These are phyloP conservation scores for Heliophila coronopifolia DNA, from an alignment of 441 rosid genomes.

Conservation along the genomic window DNA sequence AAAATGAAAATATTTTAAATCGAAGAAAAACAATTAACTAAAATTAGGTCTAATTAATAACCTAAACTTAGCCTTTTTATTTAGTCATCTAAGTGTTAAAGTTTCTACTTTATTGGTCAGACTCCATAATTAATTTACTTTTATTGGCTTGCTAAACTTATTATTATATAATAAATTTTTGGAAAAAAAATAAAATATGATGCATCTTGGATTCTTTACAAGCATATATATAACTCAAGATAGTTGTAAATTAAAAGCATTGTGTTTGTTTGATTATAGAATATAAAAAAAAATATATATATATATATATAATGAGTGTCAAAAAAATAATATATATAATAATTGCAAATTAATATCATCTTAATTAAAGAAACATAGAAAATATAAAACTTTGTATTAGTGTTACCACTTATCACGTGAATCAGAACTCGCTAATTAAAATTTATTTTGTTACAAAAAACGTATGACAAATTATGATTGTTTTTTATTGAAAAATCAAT, in stretches of 20 bases:
- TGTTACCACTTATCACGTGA: too few relatives aligned
- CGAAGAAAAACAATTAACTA: neutral
- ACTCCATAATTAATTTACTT: neutral
- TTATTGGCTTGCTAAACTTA: neutral
- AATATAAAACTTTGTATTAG: too few relatives aligned
- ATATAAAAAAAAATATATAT: neutral
- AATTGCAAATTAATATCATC: neutral
- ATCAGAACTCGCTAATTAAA: too few relatives aligned
- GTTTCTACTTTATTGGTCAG: neutral
- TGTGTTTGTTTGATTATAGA: neutral
- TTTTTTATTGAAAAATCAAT: too few relatives aligned
- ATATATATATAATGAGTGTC: neutral
- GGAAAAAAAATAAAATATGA: neutral
- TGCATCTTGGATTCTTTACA: neutral
- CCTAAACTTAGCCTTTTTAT: neutral
- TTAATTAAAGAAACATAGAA: neutral
- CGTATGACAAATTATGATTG: too few relatives aligned
- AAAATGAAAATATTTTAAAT: neutral
- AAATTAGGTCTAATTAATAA: neutral
- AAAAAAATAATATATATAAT: too few relatives aligned
- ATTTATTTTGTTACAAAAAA: too few relatives aligned
- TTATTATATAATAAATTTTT: neutral
- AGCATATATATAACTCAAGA: neutral
- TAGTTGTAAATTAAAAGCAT: neutral
- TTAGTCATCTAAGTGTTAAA: neutral